Evolutionary conservation across 495 filamentous ascomycete species (phyloP).

Genomic region (Hypoxylon crocopeplum): DNA sequence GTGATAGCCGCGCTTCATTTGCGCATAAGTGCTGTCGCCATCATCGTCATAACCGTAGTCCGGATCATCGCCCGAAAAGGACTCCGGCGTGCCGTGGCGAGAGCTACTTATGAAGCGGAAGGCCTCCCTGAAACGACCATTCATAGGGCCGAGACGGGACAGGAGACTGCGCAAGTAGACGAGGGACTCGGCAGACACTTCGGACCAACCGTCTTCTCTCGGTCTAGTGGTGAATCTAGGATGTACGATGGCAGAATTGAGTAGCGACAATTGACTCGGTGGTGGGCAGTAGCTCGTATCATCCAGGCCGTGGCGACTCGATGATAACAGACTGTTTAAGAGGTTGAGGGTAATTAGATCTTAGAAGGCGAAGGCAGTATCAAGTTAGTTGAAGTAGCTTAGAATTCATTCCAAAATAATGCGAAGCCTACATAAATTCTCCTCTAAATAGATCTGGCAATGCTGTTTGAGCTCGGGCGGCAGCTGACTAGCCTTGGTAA

Average conservation of each 20-base stretch:
- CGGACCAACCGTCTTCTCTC: constrained; percentile 41
- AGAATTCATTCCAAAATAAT: background rate
- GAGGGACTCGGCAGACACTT: constrained; percentile 47
- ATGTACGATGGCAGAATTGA: constrained; percentile 72
- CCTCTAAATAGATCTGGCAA: constrained; percentile 76
- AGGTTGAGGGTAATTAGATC: constrained; percentile 74
- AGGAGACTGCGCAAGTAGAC: constrained; percentile 52
- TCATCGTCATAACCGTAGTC: constrained; percentile 44
- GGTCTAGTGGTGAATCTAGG: constrained; percentile 66
- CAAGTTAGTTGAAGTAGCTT: background rate
- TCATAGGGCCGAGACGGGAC: constrained; percentile 48
- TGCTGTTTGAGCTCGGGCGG: constrained; percentile 69
- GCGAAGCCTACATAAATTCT: constrained; percentile 66
- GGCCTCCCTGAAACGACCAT: constrained; percentile 48
- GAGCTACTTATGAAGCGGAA: constrained; percentile 29
- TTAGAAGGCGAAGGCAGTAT: constrained; percentile 38
- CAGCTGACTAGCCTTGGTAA: constrained; percentile 60
- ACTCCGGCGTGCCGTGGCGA: constrained; percentile 15
- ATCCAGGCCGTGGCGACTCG: constrained; percentile 31
- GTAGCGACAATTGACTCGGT: constrained; percentile 69
- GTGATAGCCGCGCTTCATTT: constrained; percentile 57
- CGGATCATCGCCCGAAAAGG: constrained; percentile 27
- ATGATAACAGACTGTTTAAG: constrained; percentile 67
- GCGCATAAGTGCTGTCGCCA: constrained; percentile 54
- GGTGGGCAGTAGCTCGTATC: constrained; percentile 55